These are phyloP conservation scores for Amaranthus cruentus DNA, from an alignment of 148 eudicot species.

Conservation along the genomic window DNA sequence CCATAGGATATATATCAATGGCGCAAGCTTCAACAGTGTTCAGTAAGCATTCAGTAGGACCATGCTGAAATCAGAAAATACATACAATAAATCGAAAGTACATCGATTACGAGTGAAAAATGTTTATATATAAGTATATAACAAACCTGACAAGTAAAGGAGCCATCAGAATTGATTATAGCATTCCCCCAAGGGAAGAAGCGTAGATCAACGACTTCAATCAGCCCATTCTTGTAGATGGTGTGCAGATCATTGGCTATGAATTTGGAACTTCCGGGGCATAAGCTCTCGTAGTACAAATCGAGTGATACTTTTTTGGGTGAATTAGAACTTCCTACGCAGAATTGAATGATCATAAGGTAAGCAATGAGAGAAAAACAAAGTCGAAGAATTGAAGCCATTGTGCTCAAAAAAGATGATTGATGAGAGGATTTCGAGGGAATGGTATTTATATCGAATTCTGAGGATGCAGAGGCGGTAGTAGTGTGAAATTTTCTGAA, in stretches of 20 bases:
- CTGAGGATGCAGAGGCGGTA: not conserved
- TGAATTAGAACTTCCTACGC: slow-evolving; percentile 19
- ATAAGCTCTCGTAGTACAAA: slow-evolving; percentile 59
- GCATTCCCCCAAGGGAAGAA: slow-evolving; percentile 80
- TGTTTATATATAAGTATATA: slow-evolving; percentile 1
- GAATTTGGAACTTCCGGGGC: slow-evolving; percentile 58
- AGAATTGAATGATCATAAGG: slow-evolving; percentile 16
- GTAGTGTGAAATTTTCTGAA: too few species aligned
- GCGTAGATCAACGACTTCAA: slow-evolving; percentile 48
- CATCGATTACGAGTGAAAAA: not conserved
- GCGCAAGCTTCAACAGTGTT: slow-evolving; percentile 91
- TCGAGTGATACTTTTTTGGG: slow-evolving; percentile 36
- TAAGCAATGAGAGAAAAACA: slow-evolving; percentile 10
- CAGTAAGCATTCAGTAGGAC: slow-evolving; percentile 63
- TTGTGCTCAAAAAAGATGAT: not conserved
- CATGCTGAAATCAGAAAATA: slow-evolving; percentile 79
- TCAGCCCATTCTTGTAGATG: slow-evolving; percentile 45
- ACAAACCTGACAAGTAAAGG: slow-evolving; percentile 65
- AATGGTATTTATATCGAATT: too few species aligned
- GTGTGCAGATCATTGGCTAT: slow-evolving; percentile 34
- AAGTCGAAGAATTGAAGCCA: slow-evolving; percentile 9
- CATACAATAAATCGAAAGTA: not conserved
- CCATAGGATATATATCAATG: slow-evolving; percentile 79
- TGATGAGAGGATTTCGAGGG: not conserved
- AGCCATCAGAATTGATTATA: slow-evolving; percentile 27